phyloP scores from a whole-genome alignment of 2,329 filamentous ascomycete species.

The Sphaerostilbella broomeana region DNA sequence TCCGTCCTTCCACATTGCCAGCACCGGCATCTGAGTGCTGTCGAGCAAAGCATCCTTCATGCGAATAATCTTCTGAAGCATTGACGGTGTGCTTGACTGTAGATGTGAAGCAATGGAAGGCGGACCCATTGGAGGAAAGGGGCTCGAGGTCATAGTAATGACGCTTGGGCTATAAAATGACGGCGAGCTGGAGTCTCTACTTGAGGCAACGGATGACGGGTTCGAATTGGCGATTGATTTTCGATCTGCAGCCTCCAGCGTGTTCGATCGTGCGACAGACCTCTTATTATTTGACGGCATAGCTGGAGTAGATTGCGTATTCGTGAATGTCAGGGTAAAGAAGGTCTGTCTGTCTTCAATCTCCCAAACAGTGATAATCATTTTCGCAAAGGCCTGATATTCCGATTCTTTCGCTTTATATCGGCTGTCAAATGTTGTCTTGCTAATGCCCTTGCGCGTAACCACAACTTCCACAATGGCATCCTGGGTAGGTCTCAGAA shows the following conservation, averaged over 20 bases:
- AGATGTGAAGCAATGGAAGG: constrained; percentile 50
- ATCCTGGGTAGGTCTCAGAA: constrained; percentile 42
- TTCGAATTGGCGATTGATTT: constrained; percentile 39
- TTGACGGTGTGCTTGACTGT: constrained; percentile 51
- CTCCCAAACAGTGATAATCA: constrained; percentile 71
- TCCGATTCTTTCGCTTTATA: constrained; percentile 31
- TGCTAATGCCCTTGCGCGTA: constrained; percentile 40
- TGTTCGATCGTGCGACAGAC: constrained; percentile 31
- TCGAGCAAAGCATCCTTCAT: constrained; percentile 75
- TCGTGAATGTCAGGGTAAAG: constrained; percentile 71
- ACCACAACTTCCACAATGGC: constrained; percentile 63
- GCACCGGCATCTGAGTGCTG: constrained; percentile 65
- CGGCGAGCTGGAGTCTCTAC: constrained; percentile 41
- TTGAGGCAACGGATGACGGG: constrained; percentile 41
- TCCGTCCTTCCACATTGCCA: constrained; percentile 77
- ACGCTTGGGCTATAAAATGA: constrained; percentile 45
- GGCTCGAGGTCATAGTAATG: constrained; percentile 47
- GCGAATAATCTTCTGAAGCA: constrained; percentile 64
- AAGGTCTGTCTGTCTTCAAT: constrained; percentile 60
- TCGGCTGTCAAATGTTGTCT: constrained; percentile 30
- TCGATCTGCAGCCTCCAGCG: constrained; percentile 41
- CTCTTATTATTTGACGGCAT: constrained; percentile 30
- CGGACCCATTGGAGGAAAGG: constrained; percentile 62
- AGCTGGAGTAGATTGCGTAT: constrained; percentile 38
- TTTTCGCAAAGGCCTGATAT: constrained; percentile 54